phyloP scores from a whole-genome alignment of 495 filamentous ascomycete genomes.

The Neurospora cerealis region DNA sequence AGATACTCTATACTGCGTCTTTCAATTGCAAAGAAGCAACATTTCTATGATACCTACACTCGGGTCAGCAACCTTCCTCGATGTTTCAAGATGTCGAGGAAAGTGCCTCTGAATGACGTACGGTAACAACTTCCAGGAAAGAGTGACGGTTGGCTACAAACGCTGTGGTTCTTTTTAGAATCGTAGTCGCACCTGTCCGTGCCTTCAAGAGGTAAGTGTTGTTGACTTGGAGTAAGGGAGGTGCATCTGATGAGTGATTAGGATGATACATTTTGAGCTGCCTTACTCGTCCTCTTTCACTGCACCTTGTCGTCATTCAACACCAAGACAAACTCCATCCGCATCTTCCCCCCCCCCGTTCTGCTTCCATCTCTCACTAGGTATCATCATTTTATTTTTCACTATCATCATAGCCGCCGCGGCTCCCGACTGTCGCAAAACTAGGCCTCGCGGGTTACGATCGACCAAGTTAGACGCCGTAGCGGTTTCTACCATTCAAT shows the following conservation, averaged over 20 bases:
- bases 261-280: not conserved
- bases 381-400: not conserved
- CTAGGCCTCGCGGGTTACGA: not conserved
- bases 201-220: not conserved
- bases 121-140: not conserved
- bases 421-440: not conserved
- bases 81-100: not conserved
- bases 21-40: not conserved
- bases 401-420: not conserved
- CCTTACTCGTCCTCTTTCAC: not conserved
- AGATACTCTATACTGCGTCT: not conserved
- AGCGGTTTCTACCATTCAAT: conserved; percentile 4
- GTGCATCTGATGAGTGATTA: not conserved
- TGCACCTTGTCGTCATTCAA: not conserved
- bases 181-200: not conserved
- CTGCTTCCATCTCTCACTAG: not conserved
- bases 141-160: not conserved
- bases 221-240: not conserved
- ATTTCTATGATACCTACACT: not conserved
- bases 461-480: not conserved
- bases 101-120: not conserved
- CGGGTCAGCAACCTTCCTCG: not conserved
- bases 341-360: not conserved
- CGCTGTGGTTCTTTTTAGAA: not conserved
- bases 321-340: not conserved